Base-by-base conservation (phyloP, 257 asterid genomes). In the Nicotiana tabacum region DNA sequence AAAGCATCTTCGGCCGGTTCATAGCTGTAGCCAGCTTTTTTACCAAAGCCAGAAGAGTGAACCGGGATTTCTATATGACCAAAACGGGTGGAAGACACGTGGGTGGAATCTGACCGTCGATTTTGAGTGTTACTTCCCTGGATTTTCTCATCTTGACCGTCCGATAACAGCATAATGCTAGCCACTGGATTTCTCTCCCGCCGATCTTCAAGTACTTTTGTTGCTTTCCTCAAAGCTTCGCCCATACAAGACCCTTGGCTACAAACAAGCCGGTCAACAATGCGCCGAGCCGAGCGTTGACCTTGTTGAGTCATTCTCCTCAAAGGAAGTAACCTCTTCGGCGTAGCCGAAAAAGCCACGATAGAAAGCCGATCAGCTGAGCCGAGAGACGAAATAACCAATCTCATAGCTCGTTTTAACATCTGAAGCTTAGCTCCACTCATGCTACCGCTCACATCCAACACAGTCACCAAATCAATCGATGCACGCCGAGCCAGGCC, bases 1-100 rank as follows among this genome's bases (percentile, higher is more conserved):
- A 94, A 94, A 0, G 97, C 96, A 57, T 93, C 93, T 83, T 90
- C 99, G 1, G 86, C 89, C 33, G 96, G 95, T 46, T 90, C 91
- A 27, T 86, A 87, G 60, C 82, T 62, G 58, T 66, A 60, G 83
- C 87, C 87, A n/a, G 85, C 84, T 72, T 85, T 87, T 10, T 56
- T 37, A 0, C 90, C 88, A 39, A 88, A 88, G 33, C 93, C 94
- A 64, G 97, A 83, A 0, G 93, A 84, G 35, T 91, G 92, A 5
- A 94, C 96, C 53, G 99, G 99, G 11, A 94, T 92, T 79, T 95
- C 99, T 2, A 94, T 88, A 74, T 95, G 99, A 4, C 97, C 79
- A 62, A 92, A 96, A 0, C 98, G 93, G 48, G 98, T 94, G 1
- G 94, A 85, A 1, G 92, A 84, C 46, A 72, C 84, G 10, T 77